Evolutionary conservation across 2,329 filamentous ascomycete genomes (phyloP).

Genomic region (Sporothrix mexicana): DNA sequence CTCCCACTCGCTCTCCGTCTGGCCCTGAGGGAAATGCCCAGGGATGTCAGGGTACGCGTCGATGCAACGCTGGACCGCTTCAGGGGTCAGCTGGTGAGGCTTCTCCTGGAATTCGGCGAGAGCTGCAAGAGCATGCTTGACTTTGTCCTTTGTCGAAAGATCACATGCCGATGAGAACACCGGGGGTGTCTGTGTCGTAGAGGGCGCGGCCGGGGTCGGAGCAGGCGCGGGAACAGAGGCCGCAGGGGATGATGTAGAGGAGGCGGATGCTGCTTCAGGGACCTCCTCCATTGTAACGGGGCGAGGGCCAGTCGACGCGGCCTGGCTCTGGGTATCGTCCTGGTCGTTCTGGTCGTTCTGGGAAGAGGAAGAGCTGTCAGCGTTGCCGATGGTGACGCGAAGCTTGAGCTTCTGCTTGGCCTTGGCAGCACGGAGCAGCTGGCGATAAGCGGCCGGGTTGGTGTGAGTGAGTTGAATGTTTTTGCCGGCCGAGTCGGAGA

Average conservation of each 20-base stretch:
- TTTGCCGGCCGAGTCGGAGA: slow-evolving; percentile 85
- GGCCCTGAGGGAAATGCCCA: slow-evolving; percentile 27
- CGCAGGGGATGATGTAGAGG: background rate
- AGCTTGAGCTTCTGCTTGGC: slow-evolving; percentile 97
- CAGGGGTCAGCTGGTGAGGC: slow-evolving; percentile 28
- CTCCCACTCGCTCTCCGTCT: slow-evolving; percentile 24
- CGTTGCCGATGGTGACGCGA: slow-evolving; percentile 60
- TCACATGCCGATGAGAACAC: background rate
- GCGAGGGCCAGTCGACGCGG: slow-evolving; percentile 29
- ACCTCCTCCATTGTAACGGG: slow-evolving; percentile 59
- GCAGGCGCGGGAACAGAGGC: background rate
- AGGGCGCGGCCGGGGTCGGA: background rate
- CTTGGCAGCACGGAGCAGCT: slow-evolving; percentile 94
- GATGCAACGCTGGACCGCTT: slow-evolving; percentile 30
- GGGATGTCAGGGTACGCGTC: slow-evolving; percentile 32
- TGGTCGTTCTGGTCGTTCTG: background rate
- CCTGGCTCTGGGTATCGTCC: background rate
- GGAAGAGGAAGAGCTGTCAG: background rate
- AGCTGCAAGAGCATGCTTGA: background rate
- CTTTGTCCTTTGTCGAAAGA: background rate
- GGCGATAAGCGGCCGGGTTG: slow-evolving; percentile 89
- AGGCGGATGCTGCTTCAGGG: slow-evolving; percentile 41
- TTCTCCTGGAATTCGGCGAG: slow-evolving; percentile 4
- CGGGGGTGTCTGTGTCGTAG: background rate
- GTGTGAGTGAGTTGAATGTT: slow-evolving; percentile 79